phyloP scores from a whole-genome alignment of 352 stramenopile species.

The Phytophthora tubulina region DNA sequence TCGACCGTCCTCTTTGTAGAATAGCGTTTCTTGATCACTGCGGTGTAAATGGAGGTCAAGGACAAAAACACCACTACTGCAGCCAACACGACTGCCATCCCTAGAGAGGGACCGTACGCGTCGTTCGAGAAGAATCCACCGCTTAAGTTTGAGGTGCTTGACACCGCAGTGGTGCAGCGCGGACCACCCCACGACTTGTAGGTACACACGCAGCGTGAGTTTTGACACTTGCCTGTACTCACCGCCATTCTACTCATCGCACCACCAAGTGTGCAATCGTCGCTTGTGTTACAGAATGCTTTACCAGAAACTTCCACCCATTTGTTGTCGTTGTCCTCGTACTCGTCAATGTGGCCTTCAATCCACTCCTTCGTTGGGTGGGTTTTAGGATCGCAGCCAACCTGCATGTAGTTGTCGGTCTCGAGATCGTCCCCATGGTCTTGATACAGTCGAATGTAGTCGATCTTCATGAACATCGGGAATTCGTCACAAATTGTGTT shows the following conservation, averaged over 20 bases:
- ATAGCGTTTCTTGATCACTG: neutral
- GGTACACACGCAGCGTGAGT: neutral
- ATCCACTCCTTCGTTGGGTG: conserved; percentile 13
- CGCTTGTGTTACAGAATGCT: conserved; percentile 5
- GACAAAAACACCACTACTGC: neutral
- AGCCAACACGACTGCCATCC: neutral
- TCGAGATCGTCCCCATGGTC: conserved; percentile 1
- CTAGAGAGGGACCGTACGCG: neutral
- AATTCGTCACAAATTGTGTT: neutral
- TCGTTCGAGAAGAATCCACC: neutral
- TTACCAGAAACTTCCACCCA: conserved; percentile 5
- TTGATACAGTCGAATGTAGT: conserved; percentile 10
- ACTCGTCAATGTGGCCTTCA: conserved; percentile 11
- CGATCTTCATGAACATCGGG: conserved; percentile 4
- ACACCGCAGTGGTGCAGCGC: conserved; percentile 3
- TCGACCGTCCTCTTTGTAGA: no score
- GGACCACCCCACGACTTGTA: neutral
- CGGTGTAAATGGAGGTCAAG: neutral
- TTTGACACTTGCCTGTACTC: conserved; percentile 8
- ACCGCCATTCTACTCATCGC: neutral
- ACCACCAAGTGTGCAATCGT: conserved; percentile 9
- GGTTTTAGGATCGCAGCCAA: conserved; percentile 9
- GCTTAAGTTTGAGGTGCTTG: neutral
- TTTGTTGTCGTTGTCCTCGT: conserved; percentile 14
- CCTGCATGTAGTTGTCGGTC: conserved; percentile 10